phyloP scores from a whole-genome alignment of 106 monocot species.

The Dactylorhiza incarnata region DNA sequence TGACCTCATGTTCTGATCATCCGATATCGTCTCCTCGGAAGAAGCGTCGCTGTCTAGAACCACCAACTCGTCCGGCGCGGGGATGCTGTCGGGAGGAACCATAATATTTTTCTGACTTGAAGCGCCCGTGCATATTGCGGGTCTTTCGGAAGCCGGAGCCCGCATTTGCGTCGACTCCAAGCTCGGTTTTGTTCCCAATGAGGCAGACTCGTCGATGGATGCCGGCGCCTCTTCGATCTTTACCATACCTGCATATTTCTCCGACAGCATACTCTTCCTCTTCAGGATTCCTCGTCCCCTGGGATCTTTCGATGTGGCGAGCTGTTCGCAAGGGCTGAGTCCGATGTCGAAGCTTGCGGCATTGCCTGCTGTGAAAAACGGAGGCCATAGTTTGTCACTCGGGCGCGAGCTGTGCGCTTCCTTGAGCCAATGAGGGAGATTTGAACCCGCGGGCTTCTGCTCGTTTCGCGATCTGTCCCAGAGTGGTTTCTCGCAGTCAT shows the following conservation, averaged over 20 bases:
- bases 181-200: neutral
- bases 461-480: slow-evolving; percentile 11
- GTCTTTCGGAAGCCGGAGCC: slow-evolving; percentile 3
- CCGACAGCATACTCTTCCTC: slow-evolving; percentile 23
- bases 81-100: slow-evolving; percentile 22
- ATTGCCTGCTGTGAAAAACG: slow-evolving; percentile 6
- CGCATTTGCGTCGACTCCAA: neutral
- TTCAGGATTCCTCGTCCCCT: slow-evolving; percentile 34
- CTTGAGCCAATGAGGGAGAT: slow-evolving; percentile 76
- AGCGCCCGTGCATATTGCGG: neutral
- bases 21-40: slow-evolving; percentile 92
- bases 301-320: slow-evolving; percentile 15
- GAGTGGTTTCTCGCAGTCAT: slow-evolving; percentile 9
- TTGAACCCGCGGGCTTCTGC: slow-evolving; percentile 10
- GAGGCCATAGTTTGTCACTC: slow-evolving; percentile 5
- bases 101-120: slow-evolving; percentile 12
- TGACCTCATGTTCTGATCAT: slow-evolving; percentile 27
- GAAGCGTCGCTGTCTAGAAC: slow-evolving; percentile 58
- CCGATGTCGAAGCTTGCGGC: slow-evolving; percentile 10
- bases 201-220: neutral
- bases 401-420: slow-evolving; percentile 23
- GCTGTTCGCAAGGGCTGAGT: slow-evolving; percentile 7
- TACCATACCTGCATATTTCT: neutral
- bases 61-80: slow-evolving; percentile 27
- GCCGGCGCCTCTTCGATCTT: slow-evolving; percentile 12